Evolutionary conservation across 2,329 filamentous ascomycete genomes (phyloP).

Genomic region (Talaromyces sp.): DNA sequence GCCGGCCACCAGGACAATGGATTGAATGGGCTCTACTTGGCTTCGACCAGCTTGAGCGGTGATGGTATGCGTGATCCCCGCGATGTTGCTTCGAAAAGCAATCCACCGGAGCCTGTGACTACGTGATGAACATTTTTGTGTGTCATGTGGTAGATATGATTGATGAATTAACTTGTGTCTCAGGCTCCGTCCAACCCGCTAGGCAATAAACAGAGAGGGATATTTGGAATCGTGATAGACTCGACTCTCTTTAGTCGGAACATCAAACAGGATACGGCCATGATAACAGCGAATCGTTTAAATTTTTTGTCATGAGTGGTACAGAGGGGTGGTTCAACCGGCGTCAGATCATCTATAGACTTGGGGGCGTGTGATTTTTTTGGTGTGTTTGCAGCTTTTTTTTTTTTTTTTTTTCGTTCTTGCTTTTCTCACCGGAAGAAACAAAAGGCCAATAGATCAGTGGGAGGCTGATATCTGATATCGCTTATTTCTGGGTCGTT

Average conservation of each 20-base stretch:
- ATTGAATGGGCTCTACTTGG: constrained; percentile 43
- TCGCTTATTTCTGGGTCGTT: neutral
- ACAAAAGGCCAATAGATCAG: neutral
- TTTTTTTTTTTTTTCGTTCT: neutral
- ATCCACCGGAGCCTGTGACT: constrained; percentile 28
- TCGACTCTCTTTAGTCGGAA: constrained; percentile 13
- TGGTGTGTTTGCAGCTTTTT: neutral
- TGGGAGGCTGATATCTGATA: neutral
- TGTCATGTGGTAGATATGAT: constrained; percentile 3
- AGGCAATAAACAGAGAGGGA: constrained; percentile 42
- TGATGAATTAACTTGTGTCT: constrained; percentile 49
- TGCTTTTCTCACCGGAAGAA: neutral
- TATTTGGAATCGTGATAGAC: neutral
- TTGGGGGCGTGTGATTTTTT: constrained; percentile 30
- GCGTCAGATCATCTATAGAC: constrained; percentile 36
- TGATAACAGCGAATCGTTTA: constrained; percentile 20
- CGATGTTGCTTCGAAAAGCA: constrained; percentile 42
- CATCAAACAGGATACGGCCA: constrained; percentile 25
- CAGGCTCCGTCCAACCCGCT: constrained; percentile 51
- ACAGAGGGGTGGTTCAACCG: constrained; percentile 31
- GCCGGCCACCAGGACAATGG: constrained; percentile 36
- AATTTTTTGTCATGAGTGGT: constrained; percentile 25
- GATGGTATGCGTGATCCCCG: constrained; percentile 45
- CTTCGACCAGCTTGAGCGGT: constrained; percentile 41
- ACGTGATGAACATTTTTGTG: constrained; percentile 8